Base-by-base conservation (phyloP, 2,329 filamentous ascomycete species). In the Pseudogymnoascus sp. region DNA sequence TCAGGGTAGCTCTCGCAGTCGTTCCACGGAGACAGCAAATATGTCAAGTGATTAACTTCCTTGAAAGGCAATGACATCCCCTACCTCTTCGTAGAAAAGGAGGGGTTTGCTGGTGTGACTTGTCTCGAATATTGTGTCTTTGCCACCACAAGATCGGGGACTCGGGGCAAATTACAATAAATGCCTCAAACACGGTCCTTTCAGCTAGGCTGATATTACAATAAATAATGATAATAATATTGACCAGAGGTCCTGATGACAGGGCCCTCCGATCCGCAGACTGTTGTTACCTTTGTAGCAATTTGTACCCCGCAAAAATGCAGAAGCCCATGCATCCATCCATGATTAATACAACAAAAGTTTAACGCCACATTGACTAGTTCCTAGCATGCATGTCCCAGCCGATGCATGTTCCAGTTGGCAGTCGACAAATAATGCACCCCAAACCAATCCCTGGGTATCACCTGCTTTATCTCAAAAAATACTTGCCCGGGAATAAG, bases 291-390 rank as follows among this genome's bases (percentile, higher is more conserved):
- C 50, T 7, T 18, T 7, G 25, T 56, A 34, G 50, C 50, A 56
- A 34, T 56, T 31, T 56, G 28, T 21, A 56, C 50, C 46, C 50
- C 50, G 50, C 28, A 56, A 18, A 53, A 56, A 56, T 56, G 50
- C 50, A 56, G 25, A 34, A 18, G 28, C 50, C 50, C 50, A 56
- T 56, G 25, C 50, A 11, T 34, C 16, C 25, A 12, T 56, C 16
- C 25, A 12, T 56, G 16, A 56, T 34, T 21, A 56, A 53, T 31
- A 31, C 10, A 28, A 53, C 16, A 3, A 16, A 5, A 18, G 14
- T 11, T 56, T 34, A 56, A 56, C 50, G 50, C 50, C 50, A 34
- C 16, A 31, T 12, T 34, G 10, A 18, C 50, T 18, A 56, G 46
- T 12, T 10, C 28, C 16, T 7, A 56, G n/a, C 28, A 34, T 18